phyloP scores from a whole-genome alignment of 139 green algal genomes.

The Chlorella sp. region DNA sequence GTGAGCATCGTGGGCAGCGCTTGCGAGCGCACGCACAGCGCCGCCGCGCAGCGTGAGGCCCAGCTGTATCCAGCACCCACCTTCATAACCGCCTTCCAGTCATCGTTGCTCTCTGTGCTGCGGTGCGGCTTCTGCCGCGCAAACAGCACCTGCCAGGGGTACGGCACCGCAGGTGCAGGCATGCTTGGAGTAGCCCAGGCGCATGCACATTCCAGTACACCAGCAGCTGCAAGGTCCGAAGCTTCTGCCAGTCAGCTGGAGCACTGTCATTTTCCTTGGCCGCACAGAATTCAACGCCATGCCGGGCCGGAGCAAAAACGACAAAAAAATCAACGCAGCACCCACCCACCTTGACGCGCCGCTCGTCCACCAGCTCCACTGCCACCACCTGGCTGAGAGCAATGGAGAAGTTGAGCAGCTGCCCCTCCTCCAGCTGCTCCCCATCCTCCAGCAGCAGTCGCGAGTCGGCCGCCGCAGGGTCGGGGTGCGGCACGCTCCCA shows the following conservation, averaged over 20 bases:
- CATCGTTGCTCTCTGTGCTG: conserved; percentile 3
- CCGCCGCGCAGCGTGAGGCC: no score
- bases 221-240: no score
- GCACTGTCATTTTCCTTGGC: no score
- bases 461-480: no score
- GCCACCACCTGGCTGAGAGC: conserved; percentile 23
- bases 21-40: no score
- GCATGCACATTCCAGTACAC: neutral
- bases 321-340: no score
- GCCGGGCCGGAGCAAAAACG: no score
- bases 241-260: no score
- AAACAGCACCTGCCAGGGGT: neutral
- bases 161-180: neutral
- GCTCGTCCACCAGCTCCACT: conserved; percentile 5
- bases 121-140: conserved; percentile 12
- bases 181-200: neutral
- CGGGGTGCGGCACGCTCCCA: neutral
- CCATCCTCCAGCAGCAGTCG: neutral
- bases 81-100: conserved; percentile 23
- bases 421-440: conserved; percentile 11
- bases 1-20: no score
- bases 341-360: conserved; percentile 23
- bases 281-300: no score
- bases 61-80: neutral
- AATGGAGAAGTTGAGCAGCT: conserved; percentile 20